Base-by-base conservation (phyloP, 2,329 filamentous ascomycete species). In the Xylariaceae sp. region DNA sequence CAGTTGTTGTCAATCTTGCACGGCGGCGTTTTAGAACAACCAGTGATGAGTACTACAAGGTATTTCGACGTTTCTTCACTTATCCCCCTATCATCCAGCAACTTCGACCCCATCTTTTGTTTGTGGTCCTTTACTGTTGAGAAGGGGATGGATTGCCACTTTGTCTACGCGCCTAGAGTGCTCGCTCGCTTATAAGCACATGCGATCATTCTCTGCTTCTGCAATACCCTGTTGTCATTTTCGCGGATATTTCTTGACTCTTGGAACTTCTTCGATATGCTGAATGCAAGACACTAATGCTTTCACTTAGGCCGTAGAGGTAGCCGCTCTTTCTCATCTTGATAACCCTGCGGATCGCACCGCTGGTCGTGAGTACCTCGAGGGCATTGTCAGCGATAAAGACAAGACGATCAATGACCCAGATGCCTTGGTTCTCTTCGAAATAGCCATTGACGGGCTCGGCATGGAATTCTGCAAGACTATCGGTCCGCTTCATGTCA, bases 41-140 rank as follows among this genome's bases (percentile, higher is more conserved):
- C 48, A 81, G 82, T 55, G 82, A 84, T 48, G 74, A 78, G 6
- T 85, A 85, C 66, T 85, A 80, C 65, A 64, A 54, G 55, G 62
- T 77, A 83, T 73, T 81, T 84, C 15, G 13, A 51, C 52, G 4
- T n/a, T 8, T 11, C 9, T 44, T 30, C 23, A 5, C 23, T 30
- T 30, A 5, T 30, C 23, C 23, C 23, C 23, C 23, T 2, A 30
- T 30, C 23, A 30, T 30, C 23, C 23, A 30, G 23, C 23, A 30
- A 4, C 4, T 5, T 30, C 23, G 2, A 30, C 4, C 1, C 23
- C 23, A 30, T 30, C 23, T 30, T 30, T 30, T 30, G 4, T 30
- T 30, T 5, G 23, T 30, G 23, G 23, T 30, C 23, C 23, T 30
- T 30, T 30, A 5, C 23, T 5, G 23, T 30, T 30, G 23, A 30